Percentiles rank a stretch among this genome's conserved stretches.
These are phyloP conservation scores for Lithospermum erythrorhizon DNA, from an alignment of 257 asterid species.

Conservation along the genomic window DNA sequence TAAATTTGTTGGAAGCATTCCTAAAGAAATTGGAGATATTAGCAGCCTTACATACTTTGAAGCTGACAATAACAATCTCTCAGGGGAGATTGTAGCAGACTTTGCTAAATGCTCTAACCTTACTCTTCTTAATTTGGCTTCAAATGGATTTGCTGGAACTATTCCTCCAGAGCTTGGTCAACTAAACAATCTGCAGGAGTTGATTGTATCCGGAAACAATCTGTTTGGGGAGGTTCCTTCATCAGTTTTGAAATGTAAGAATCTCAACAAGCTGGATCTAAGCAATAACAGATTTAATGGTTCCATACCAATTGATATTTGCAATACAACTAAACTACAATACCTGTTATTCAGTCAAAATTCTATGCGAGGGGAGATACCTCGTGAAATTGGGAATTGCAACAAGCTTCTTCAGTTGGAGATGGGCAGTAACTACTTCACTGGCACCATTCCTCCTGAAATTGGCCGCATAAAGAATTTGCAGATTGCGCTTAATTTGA, in stretches of 20 bases:
- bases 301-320: constrained; percentile 50
- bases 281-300: constrained; percentile 68
- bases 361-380: constrained; percentile 59
- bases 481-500: constrained; percentile 75
- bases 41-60: constrained; percentile 90
- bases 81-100: constrained; percentile 73
- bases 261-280: constrained; percentile 75
- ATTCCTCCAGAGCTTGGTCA: constrained; percentile 75
- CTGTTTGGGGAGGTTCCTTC: constrained; percentile 67
- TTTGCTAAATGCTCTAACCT: constrained; percentile 69
- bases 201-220: constrained; percentile 63
- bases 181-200: constrained; percentile 64
- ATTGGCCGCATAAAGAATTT: constrained; percentile 74
- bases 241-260: constrained; percentile 52
- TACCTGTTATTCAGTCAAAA: constrained; percentile 61
- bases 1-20: constrained; percentile 55
- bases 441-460: constrained; percentile 78
- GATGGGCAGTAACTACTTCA: constrained; percentile 57
- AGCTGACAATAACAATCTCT: constrained; percentile 65
- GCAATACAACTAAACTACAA: constrained; percentile 69
- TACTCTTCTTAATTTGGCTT: constrained; percentile 77
- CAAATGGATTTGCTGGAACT: constrained; percentile 59
- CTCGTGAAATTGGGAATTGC: constrained; percentile 79
- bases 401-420: constrained; percentile 71
- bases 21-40: constrained; percentile 63